Base-by-base conservation (phyloP, 208 protist species). In the Crithidia bombi region DNA sequence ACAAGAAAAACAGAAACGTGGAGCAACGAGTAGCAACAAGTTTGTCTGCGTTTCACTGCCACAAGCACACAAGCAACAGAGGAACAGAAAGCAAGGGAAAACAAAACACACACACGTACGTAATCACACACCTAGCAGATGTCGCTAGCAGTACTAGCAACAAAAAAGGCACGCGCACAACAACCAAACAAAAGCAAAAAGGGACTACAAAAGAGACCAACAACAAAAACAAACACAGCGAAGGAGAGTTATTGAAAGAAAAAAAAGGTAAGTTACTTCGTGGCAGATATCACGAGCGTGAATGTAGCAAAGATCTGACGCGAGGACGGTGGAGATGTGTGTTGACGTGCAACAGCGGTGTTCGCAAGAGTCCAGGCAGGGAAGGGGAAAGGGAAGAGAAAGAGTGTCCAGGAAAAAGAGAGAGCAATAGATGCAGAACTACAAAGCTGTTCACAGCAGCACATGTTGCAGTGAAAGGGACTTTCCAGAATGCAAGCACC, bases 171-270 rank as follows among this genome's bases (percentile, higher is more conserved):
- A n/a, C n/a, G n/a, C n/a, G n/a, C n/a, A n/a, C n/a, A n/a, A n/a
- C n/a, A n/a, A n/a, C n/a, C n/a, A n/a, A n/a, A n/a, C n/a, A n/a
- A n/a, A n/a, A 57, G 21, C 30, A 23, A 51, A 52, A 19, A 25
- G 32, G 11, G 47, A 63, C 28, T 4, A 33, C n/a, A 69, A 54
- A 52, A 28, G 58, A 68, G 52, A 56, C 3, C 5, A n/a, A 35
- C 46, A 46, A 71, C 63, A n/a, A n/a, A 44, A 39, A 64, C 6
- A 72, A 70, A 50, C n/a, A n/a, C n/a, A n/a, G n/a, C n/a, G n/a
- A 51, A 64, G 32, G 28, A 36, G 3, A 36, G 50, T 15, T 25
- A 35, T 19, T 56, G 17, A 66, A 32, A 44, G 33, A 39, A 58
- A 50, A 58, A 35, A 49, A 51, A 69, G 19, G 6, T 59, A 11